These are phyloP conservation scores for Oenanthe sinensis DNA, from an alignment of 129 eudicot species.

Conservation along the genomic window DNA sequence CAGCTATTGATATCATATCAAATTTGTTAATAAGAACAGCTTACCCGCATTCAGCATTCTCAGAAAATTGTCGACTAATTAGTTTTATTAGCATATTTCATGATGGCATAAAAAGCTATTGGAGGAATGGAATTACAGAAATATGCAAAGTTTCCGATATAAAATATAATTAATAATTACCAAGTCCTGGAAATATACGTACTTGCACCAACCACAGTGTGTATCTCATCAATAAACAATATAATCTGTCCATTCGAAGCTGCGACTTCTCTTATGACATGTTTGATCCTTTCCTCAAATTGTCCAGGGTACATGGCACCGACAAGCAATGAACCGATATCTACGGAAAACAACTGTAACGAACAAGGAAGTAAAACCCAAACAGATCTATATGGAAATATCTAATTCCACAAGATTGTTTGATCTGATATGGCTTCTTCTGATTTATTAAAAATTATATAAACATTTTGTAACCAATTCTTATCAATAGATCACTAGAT, in stretches of 20 bases:
- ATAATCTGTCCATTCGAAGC: constrained; percentile 87
- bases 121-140: background rate
- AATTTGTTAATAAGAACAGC: background rate
- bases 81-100: background rate
- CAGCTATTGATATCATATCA: background rate
- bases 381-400: no score
- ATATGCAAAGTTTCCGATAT: background rate
- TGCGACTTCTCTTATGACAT: constrained; percentile 83
- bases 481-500: background rate
- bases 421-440: background rate
- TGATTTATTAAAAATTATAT: background rate
- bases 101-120: background rate
- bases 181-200: background rate
- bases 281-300: constrained; percentile 90
- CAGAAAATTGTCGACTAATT: background rate
- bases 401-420: background rate
- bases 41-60: background rate
- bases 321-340: constrained; percentile 92
- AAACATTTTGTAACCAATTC: background rate
- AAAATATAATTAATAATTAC: background rate
- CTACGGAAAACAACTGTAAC: constrained; percentile 69
- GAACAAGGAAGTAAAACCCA: background rate
- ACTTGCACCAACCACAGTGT: constrained; percentile 98
- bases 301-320: constrained; percentile 94
- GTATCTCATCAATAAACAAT: constrained; percentile 87